Evolutionary conservation across 2,329 filamentous ascomycete species (phyloP).

Genomic region (Colletotrichum aenigma): DNA sequence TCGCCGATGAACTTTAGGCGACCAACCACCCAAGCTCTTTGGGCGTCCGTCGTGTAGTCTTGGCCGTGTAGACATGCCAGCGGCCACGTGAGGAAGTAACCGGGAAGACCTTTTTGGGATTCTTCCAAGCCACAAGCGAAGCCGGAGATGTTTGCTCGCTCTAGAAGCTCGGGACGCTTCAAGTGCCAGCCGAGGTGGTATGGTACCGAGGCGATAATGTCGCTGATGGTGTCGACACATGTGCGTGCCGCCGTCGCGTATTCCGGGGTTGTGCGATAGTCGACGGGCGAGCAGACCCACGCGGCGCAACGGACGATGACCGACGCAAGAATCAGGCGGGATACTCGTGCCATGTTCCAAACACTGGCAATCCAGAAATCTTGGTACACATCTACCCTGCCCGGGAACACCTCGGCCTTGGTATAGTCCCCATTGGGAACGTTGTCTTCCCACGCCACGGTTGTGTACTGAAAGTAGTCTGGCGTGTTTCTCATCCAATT

Average conservation of each 20-base stretch:
- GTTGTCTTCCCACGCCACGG: conserved; percentile 61
- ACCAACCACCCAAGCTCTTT: conserved; percentile 60
- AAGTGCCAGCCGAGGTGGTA: conserved; percentile 66
- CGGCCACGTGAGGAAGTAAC: conserved; percentile 65
- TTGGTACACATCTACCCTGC: conserved; percentile 62
- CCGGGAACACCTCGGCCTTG: conserved; percentile 62
- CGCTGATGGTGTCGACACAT: conserved; percentile 58
- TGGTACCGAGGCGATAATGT: conserved; percentile 66
- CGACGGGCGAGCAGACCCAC: conserved; percentile 63
- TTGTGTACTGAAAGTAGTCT: conserved; percentile 53
- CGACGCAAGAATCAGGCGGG: conserved; percentile 59
- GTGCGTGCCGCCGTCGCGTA: conserved; percentile 59
- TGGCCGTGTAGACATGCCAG: conserved; percentile 57
- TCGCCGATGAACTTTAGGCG: conserved; percentile 59
- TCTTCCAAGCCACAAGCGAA: conserved; percentile 57
- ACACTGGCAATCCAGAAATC: conserved; percentile 64
- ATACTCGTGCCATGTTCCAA: conserved; percentile 60
- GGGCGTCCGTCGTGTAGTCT: conserved; percentile 64
- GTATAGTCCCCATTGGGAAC: conserved; percentile 56
- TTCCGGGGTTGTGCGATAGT: conserved; percentile 67
- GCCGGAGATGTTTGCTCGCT: conserved; percentile 42
- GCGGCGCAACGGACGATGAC: conserved; percentile 63
- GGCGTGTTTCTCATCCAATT: conserved; percentile 57
- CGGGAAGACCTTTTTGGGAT: conserved; percentile 57
- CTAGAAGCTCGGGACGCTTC: conserved; percentile 44